phyloP scores from a whole-genome alignment of 306 rosid species.

The Acacia confusa region DNA sequence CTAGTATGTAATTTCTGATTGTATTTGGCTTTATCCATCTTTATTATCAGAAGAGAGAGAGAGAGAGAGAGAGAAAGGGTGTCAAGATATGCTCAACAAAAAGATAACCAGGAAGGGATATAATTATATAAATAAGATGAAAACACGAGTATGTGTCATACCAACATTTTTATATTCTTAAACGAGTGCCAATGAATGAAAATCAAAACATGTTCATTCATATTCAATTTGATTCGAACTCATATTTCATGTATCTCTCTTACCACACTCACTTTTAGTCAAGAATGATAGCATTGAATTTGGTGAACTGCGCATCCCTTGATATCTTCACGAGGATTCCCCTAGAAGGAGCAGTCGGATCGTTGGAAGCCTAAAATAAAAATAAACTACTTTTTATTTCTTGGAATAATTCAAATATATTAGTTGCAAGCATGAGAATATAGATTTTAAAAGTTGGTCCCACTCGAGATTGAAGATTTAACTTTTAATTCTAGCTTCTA shows the following conservation, averaged over 20 bases:
- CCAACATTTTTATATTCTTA: constrained; percentile 7
- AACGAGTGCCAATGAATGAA: constrained; percentile 2
- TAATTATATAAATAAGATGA: too few relatives aligned
- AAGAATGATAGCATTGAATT: neutral
- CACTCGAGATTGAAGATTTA: neutral
- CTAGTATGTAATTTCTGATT: too few relatives aligned
- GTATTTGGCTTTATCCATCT: too few relatives aligned
- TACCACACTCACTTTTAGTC: neutral
- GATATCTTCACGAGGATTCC: constrained; percentile 91
- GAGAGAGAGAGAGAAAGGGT: too few relatives aligned
- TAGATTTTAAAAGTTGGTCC: neutral
- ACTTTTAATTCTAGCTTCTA: neutral
- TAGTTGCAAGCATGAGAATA: neutral
- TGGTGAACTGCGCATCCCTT: constrained; percentile 48
- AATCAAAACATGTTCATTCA: neutral
- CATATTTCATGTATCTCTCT: constrained; percentile 3
- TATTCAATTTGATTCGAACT: neutral
- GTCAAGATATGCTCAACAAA: too few relatives aligned
- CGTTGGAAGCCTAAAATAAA: constrained; percentile 77
- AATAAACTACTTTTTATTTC: too few relatives aligned
- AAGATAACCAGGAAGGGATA: too few relatives aligned
- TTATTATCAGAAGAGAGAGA: too few relatives aligned
- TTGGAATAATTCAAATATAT: neutral
- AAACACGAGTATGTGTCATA: too few relatives aligned
- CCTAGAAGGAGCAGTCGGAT: too few relatives aligned